Conservation (phyloP, 2,329 filamentous ascomycete genomes). For the Penicillium sp. region DNA sequence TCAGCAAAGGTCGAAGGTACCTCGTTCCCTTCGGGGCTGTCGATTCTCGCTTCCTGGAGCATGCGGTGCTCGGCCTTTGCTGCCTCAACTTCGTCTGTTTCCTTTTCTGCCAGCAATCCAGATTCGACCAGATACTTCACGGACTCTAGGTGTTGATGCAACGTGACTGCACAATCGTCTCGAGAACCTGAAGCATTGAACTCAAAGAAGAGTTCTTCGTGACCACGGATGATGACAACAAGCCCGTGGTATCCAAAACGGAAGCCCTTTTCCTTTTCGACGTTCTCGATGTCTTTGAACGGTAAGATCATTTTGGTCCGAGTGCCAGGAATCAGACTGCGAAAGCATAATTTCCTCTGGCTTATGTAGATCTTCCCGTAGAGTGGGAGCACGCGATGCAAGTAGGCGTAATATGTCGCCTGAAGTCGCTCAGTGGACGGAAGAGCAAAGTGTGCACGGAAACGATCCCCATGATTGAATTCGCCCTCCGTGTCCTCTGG, state of each 20-base stretch:
- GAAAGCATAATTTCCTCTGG: conserved; percentile 82
- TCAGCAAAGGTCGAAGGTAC: conserved; percentile 24
- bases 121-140: conserved; percentile 68
- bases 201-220: conserved; percentile 96
- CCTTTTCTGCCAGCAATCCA: conserved; percentile 62
- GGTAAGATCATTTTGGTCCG: conserved; percentile 90
- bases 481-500: conserved; percentile 55
- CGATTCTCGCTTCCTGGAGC: conserved; percentile 67
- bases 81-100: conserved; percentile 66
- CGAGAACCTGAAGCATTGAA: conserved; percentile 72
- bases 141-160: conserved; percentile 72
- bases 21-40: conserved; percentile 37
- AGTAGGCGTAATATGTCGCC: conserved; percentile 85
- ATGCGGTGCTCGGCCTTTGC: conserved; percentile 79
- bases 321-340: conserved; percentile 82
- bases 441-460: conserved; percentile 86
- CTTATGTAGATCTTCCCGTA: conserved; percentile 98
- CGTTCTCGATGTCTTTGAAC: conserved; percentile 85
- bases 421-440: conserved; percentile 76
- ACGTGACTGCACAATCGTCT: conserved; percentile 82
- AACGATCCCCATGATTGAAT: conserved; percentile 60
- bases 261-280: conserved; percentile 92
- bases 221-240: conserved; percentile 86
- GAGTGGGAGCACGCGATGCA: conserved; percentile 83
- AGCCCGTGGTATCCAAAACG: conserved; percentile 86